These are phyloP conservation scores for Phyllosticta capitalensis DNA, from an alignment of 2,329 filamentous ascomycete species.

Conservation along the genomic window DNA sequence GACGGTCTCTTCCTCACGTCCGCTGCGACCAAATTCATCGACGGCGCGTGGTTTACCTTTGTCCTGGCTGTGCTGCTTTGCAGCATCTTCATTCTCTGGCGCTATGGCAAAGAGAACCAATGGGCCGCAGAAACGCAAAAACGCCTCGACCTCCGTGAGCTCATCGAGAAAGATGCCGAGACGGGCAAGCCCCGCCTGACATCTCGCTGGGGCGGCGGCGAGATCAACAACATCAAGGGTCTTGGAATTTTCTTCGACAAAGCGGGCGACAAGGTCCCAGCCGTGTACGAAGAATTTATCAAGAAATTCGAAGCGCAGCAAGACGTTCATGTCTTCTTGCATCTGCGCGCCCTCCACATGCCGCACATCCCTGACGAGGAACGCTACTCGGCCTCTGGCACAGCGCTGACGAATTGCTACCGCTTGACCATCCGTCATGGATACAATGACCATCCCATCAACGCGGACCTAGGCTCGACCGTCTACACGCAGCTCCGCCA, in stretches of 20 bases:
- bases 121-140: conserved; percentile 62
- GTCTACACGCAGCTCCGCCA: conserved; percentile 51
- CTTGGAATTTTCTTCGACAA: conserved; percentile 74
- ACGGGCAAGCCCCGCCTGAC: conserved; percentile 29
- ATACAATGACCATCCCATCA: conserved; percentile 63
- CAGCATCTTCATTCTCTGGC: conserved; percentile 61
- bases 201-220: conserved; percentile 25
- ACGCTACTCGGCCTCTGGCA: conserved; percentile 38
- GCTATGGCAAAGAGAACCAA: conserved; percentile 69
- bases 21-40: conserved; percentile 61
- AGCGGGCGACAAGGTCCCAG: conserved; percentile 53
- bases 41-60: conserved; percentile 71
- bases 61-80: conserved; percentile 54
- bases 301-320: conserved; percentile 59
- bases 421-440: conserved; percentile 61
- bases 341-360: conserved; percentile 54
- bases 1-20: conserved; percentile 64
- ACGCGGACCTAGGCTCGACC: conserved; percentile 50
- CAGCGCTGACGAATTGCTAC: conserved; percentile 53
- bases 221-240: conserved; percentile 38
- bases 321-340: conserved; percentile 64
- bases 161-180: conserved; percentile 30
- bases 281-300: conserved; percentile 63
- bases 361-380: conserved; percentile 37
- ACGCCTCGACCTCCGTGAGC: conserved; percentile 40